These are phyloP conservation scores for Erythrobasidium yunnanense DNA, from an alignment of 768 basidiomycete species.

Conservation along the genomic window DNA sequence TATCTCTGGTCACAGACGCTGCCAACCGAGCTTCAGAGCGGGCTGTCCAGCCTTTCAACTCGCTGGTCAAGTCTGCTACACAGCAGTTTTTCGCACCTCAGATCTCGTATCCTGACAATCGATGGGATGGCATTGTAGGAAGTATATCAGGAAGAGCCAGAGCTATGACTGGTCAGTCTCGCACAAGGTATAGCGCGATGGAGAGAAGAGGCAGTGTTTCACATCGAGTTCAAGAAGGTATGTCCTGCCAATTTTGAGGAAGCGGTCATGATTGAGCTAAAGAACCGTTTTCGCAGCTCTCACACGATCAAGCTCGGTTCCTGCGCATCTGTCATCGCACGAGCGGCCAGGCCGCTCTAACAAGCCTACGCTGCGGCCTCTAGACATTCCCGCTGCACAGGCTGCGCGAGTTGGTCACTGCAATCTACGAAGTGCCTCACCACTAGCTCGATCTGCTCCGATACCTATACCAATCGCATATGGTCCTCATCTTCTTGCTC, in stretches of 20 bases:
- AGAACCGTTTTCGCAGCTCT: not conserved
- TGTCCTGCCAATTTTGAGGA: too few species aligned
- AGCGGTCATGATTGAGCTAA: not conserved
- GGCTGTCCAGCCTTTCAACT: conserved; percentile 18
- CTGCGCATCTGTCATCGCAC: not conserved
- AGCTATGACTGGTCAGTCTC: not conserved
- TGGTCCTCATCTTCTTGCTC: too few species aligned
- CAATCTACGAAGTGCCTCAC: not conserved
- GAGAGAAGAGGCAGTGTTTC: not conserved
- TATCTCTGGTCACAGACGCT: not conserved
- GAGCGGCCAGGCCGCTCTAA: not conserved
- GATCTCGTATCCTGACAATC: not conserved
- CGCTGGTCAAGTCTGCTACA: conserved; percentile 6
- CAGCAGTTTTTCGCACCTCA: conserved; percentile 7
- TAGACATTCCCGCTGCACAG: not conserved
- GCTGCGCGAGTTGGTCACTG: not conserved
- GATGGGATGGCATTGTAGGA: not conserved
- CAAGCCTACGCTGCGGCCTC: not conserved
- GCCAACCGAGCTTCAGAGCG: not conserved
- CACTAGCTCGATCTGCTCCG: not conserved
- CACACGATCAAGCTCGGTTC: not conserved
- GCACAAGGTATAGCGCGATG: not conserved
- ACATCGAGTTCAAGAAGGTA: not conserved
- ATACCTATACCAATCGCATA: too few species aligned
- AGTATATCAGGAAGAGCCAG: not conserved